These are phyloP conservation scores for Hirschioporus abietinus DNA, from an alignment of 768 basidiomycete genomes.

Conservation along the genomic window DNA sequence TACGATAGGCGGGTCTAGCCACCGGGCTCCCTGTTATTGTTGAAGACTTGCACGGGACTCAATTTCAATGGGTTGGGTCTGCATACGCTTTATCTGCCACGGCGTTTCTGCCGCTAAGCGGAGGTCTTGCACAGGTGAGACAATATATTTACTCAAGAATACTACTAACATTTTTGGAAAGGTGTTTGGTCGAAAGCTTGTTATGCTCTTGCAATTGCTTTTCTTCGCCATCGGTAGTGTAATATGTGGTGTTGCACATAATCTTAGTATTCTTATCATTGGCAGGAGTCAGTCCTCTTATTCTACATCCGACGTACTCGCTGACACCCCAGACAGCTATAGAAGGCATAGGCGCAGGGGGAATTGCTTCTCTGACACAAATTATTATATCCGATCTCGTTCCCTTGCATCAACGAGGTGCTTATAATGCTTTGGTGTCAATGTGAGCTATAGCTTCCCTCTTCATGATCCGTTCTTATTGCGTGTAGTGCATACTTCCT, in stretches of 20 bases:
- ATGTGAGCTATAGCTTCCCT: too few species aligned
- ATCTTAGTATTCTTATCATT: constrained; percentile 35
- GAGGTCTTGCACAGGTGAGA: constrained; percentile 20
- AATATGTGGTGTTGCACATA: constrained; percentile 32
- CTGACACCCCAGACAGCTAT: too few species aligned
- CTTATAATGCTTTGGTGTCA: constrained; percentile 27
- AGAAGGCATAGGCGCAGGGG: constrained; percentile 33
- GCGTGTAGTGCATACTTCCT: too few species aligned
- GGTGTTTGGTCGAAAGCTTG: constrained; percentile 30
- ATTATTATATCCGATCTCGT: constrained; percentile 40
- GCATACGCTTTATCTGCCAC: constrained; percentile 32
- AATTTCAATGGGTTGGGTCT: constrained; percentile 21
- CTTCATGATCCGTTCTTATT: too few species aligned
- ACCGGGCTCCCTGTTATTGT: too few species aligned
- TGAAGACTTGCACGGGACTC: too few species aligned
- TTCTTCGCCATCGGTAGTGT: constrained; percentile 35
- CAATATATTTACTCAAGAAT: too few species aligned
- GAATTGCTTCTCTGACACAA: constrained; percentile 29
- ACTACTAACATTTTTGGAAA: constrained; percentile 3
- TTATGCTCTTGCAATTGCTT: constrained; percentile 23
- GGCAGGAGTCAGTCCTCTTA: constrained; percentile 24
- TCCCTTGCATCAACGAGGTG: constrained; percentile 35
- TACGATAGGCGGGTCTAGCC: too few species aligned
- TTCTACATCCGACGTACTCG: too few species aligned
- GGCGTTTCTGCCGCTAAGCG: constrained; percentile 29